Base-by-base conservation (phyloP, 1,139 yeast genomes). In the Kodamaea suecica region DNA sequence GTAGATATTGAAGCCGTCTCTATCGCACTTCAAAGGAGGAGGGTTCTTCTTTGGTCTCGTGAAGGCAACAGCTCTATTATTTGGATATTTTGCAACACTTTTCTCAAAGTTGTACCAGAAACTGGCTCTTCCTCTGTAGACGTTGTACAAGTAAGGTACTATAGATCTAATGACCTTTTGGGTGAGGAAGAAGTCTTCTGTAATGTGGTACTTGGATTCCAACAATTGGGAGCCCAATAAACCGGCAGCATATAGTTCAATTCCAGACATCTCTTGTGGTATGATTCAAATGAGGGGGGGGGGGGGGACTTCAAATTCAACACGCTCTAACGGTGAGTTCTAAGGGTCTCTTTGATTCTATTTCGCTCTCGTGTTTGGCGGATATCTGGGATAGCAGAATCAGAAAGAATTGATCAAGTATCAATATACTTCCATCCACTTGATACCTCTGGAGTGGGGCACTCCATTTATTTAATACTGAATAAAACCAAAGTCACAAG, bases 61-160 rank as follows among this genome's bases (percentile, higher is more conserved):
- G 53, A 79, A 85, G 4, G 75, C 63, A 27, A 86, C 59, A 2
- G 87, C 88, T 15, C 57, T 50, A 31, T 66, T 65, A 41, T 77
- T 56, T n/a, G 86, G 81, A 45, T 73, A 52, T 40, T 62, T 59
- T 23, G 50, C 41, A 2, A 68, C 87, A 6, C 74, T 58, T 27
- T 61, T 50, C 47, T 80, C 88, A 47, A 84, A 78, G 17, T 62
- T 48, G 52, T 82, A 80, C 87, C 90, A 84, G 50, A 69, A 77
- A 49, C 80, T 80, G 36, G 80, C 78, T 42, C 63, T 66, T 12
- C 76, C 76, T 29, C 70, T 56, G 33, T 61, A 53, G 29, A 71
- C 62, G 29, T 61, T 57, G 53, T 66, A 59, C 12, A 71, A 50
- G 47, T 70, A 80, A 2, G 71, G 70, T 6, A 70, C 40, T 2